These are phyloP conservation scores for Cardamine chenopodiifolia DNA, from an alignment of 345 rosid species.

Conservation along the genomic window DNA sequence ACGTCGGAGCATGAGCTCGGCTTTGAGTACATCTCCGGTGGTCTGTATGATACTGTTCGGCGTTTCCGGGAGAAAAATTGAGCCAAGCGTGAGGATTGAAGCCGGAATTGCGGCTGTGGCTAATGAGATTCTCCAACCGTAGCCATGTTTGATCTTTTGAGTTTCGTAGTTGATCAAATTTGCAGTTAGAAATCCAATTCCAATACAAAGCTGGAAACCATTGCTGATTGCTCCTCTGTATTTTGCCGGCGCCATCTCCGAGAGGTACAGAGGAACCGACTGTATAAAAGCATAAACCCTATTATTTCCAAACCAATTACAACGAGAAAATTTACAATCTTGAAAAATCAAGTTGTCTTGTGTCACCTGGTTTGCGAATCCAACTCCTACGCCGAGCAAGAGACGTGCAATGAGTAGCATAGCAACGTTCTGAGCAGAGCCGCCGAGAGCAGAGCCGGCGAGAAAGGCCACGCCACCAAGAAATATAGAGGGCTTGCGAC, in stretches of 20 bases:
- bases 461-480: constrained; percentile 64
- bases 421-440: constrained; percentile 54
- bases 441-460: constrained; percentile 61
- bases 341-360: no score
- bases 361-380: constrained; percentile 76
- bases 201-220: constrained; percentile 68
- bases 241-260: constrained; percentile 82
- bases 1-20: constrained; percentile 53
- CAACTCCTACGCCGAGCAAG: constrained; percentile 72
- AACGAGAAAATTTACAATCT: background rate
- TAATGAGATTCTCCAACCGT: constrained; percentile 80
- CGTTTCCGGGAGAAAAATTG: constrained; percentile 71
- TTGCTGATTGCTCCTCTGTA: constrained; percentile 78
- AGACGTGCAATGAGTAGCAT: constrained; percentile 72
- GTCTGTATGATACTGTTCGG: constrained; percentile 70
- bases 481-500: constrained; percentile 70
- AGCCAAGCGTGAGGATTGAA: constrained; percentile 57
- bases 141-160: constrained; percentile 60
- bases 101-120: constrained; percentile 74
- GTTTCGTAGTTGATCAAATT: constrained; percentile 64
- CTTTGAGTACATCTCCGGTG: constrained; percentile 39
- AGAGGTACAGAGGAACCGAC: constrained; percentile 86
- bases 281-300: constrained; percentile 13
- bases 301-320: background rate
- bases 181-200: constrained; percentile 61